These are phyloP conservation scores for Hypoxylon sp. DNA, from an alignment of 2,329 filamentous ascomycete genomes.

Conservation along the genomic window DNA sequence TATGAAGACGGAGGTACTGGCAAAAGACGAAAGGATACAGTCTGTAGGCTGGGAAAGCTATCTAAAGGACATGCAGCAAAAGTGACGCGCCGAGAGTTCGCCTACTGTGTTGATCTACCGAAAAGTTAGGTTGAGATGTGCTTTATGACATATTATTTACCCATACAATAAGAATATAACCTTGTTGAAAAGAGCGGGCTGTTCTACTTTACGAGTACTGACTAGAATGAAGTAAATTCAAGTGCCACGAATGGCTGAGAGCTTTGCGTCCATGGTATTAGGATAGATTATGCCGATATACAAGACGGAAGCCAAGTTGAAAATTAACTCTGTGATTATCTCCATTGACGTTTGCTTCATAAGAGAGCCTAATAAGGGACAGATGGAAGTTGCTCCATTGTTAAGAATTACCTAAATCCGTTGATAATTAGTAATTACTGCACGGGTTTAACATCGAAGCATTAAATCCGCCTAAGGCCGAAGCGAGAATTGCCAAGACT, in stretches of 20 bases:
- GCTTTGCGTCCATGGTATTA: no score
- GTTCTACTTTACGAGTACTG: neutral
- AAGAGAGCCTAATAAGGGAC: neutral
- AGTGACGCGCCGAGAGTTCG: conserved; percentile 4
- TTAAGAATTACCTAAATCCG: neutral
- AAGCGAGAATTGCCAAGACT: neutral
- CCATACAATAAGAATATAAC: neutral
- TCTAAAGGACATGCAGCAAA: conserved; percentile 53
- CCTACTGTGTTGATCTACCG: neutral
- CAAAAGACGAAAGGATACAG: conserved; percentile 69
- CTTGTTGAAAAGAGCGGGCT: neutral
- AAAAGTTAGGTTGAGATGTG: neutral
- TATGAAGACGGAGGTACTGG: conserved; percentile 72
- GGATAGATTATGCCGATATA: no score
- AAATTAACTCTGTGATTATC: neutral
- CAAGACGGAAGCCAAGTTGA: no score
- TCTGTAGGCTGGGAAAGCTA: conserved; percentile 69
- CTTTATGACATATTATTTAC: neutral
- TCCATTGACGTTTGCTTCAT: neutral
- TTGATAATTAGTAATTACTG: neutral
- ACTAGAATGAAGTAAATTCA: neutral
- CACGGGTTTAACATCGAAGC: neutral
- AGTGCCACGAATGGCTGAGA: no score
- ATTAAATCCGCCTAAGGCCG: neutral
- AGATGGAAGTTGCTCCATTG: neutral